phyloP scores from a whole-genome alignment of 768 basidiomycete species.

The Coprinopsis strossmayeri region DNA sequence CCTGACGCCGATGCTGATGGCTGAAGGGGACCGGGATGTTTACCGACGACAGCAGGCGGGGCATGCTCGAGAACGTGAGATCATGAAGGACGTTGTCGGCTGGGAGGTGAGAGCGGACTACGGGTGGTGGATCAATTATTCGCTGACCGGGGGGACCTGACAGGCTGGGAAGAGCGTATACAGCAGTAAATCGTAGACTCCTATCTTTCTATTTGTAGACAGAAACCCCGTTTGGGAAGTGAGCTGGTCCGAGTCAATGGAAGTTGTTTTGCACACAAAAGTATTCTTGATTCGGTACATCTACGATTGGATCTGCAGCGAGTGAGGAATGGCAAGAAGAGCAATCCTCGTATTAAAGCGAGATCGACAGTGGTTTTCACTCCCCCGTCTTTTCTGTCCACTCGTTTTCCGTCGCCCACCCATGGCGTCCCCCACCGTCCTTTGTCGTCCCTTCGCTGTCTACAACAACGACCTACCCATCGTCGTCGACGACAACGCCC shows the following conservation, averaged over 20 bases:
- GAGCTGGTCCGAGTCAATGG: neutral
- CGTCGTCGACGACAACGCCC: constrained; percentile 31
- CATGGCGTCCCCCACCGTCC: constrained; percentile 37
- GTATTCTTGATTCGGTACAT: constrained; percentile 1
- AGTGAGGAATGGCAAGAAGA: constrained; percentile 9
- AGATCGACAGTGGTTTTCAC: constrained; percentile 14
- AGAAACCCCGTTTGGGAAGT: neutral
- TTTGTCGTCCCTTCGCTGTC: constrained; percentile 25
- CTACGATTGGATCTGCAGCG: constrained; percentile 3
- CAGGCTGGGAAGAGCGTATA: constrained; percentile 87
- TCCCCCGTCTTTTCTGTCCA: constrained; percentile 6
- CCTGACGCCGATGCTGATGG: constrained; percentile 84
- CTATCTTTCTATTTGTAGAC: neutral
- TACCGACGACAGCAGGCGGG: constrained; percentile 80
- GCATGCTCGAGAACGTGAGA: constrained; percentile 71
- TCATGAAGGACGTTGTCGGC: constrained; percentile 90
- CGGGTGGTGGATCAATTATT: constrained; percentile 12
- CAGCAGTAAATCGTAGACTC: constrained; percentile 37
- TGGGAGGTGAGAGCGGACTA: constrained; percentile 75
- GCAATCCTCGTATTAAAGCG: constrained; percentile 20
- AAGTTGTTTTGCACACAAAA: constrained; percentile 6
- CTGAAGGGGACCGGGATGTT: constrained; percentile 88
- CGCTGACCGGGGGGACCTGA: constrained; percentile 14
- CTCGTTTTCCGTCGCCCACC: constrained; percentile 18
- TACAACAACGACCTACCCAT: constrained; percentile 23